Evolutionary conservation across 2,329 filamentous ascomycete genomes (phyloP).

Genomic region (Diaporthe batatas): DNA sequence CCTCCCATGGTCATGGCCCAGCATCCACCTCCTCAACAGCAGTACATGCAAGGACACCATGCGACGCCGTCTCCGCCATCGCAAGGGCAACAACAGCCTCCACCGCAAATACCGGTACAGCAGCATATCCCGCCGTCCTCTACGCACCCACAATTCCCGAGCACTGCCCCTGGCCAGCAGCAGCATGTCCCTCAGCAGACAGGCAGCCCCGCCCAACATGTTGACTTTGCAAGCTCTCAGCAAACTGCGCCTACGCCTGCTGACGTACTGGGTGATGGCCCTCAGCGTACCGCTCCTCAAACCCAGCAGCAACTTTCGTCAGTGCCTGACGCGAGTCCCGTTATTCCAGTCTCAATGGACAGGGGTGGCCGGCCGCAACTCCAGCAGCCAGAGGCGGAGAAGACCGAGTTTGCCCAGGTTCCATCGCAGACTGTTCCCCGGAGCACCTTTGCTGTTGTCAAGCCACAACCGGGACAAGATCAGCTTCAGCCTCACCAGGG

Average conservation of each 20-base stretch:
- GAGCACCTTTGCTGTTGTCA: constrained; percentile 26
- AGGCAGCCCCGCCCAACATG: constrained; percentile 1
- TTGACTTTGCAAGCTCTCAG: constrained; percentile 4
- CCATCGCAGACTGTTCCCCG: constrained; percentile 20
- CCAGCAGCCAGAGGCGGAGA: constrained; percentile 33
- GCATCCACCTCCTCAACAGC: constrained; percentile 39
- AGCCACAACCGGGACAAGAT: constrained; percentile 23
- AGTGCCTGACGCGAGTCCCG: constrained; percentile 18
- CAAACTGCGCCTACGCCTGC: constrained; percentile 24
- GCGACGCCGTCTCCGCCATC: constrained; percentile 19
- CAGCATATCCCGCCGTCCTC: constrained; percentile 18
- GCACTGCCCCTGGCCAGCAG: background rate
- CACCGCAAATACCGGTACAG: constrained; percentile 30
- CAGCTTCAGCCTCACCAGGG: constrained; percentile 38
- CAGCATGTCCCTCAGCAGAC: constrained; percentile 32
- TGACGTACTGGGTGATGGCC: background rate
- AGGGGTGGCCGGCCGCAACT: constrained; percentile 28
- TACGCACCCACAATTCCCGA: background rate
- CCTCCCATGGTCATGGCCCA: constrained; percentile 37
- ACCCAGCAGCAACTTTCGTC: constrained; percentile 29
- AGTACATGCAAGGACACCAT: constrained; percentile 36
- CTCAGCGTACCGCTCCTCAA: background rate
- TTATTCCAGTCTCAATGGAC: constrained; percentile 3
- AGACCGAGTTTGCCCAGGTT: background rate
- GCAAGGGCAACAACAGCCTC: constrained; percentile 28